A percentile compares a stretch with the other conserved stretches of the same genome.
phyloP scores from a whole-genome alignment of 2,329 filamentous ascomycete genomes.

The Taxawa tesnikishii region DNA sequence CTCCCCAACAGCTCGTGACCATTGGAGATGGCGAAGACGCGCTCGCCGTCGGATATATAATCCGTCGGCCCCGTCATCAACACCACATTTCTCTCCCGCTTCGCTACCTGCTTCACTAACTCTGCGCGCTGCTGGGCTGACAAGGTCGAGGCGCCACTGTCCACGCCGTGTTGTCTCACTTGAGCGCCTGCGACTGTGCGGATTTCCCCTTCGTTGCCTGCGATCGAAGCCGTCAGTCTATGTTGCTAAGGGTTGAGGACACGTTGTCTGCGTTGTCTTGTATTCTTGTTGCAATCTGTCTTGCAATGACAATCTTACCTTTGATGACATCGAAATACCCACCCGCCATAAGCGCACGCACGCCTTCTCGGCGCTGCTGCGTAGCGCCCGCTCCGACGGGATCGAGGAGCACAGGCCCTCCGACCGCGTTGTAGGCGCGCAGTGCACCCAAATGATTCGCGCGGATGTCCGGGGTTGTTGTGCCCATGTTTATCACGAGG shows the following conservation, averaged over 20 bases:
- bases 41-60: conserved; percentile 60
- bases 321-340: conserved; percentile 86
- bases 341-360: conserved; percentile 55
- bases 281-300: neutral
- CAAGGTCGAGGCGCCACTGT: conserved; percentile 52
- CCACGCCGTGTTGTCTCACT: conserved; percentile 65
- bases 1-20: conserved; percentile 59
- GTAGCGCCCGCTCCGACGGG: conserved; percentile 88
- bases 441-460: conserved; percentile 62
- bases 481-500: conserved; percentile 94
- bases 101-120: conserved; percentile 56
- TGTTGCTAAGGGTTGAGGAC: no score
- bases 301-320: conserved; percentile 7
- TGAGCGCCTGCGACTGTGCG: conserved; percentile 52
- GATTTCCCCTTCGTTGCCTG: conserved; percentile 89
- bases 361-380: conserved; percentile 54
- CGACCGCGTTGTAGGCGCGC: conserved; percentile 65
- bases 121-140: conserved; percentile 42
- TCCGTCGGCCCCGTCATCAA: conserved; percentile 75
- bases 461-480: conserved; percentile 64
- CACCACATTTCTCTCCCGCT: conserved; percentile 56
- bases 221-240: no score
- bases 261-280: no score
- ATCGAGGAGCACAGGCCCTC: conserved; percentile 70
- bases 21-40: conserved; percentile 58